A percentile compares a stretch with the other conserved stretches of the same genome.
These are phyloP conservation scores for Dactylellina leptospora DNA, from an alignment of 2,329 filamentous ascomycete genomes.

Conservation along the genomic window DNA sequence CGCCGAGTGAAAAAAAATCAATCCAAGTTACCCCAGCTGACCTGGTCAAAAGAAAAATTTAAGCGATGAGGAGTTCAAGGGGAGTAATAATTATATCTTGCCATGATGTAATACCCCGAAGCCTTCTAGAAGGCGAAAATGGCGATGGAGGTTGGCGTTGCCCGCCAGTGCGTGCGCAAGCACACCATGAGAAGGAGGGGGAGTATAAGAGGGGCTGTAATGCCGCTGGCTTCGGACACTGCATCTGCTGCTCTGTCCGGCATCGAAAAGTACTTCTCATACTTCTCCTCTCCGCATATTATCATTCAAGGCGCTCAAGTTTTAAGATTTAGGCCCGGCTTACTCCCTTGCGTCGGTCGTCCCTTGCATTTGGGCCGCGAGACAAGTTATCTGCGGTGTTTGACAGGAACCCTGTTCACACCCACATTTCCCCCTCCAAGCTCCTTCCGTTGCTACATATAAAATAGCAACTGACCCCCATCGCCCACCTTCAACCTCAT, in stretches of 20 bases:
- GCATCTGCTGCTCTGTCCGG: background rate
- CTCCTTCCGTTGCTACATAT: background rate
- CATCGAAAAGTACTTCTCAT: background rate
- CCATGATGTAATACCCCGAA: background rate
- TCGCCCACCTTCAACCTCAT: background rate
- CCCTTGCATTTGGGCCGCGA: slow-evolving; percentile 45
- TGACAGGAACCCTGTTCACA: too few relatives aligned
- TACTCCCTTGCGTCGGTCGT: slow-evolving; percentile 13
- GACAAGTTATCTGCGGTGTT: too few relatives aligned
- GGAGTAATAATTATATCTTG: slow-evolving; percentile 3
- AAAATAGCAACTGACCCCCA: background rate
- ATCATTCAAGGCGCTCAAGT: too few relatives aligned
- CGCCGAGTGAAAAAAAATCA: slow-evolving; percentile 46
- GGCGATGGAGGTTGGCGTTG: background rate
- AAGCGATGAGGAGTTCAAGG: background rate
- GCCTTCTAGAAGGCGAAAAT: background rate
- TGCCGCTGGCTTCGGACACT: too few relatives aligned
- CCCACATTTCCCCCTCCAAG: too few relatives aligned
- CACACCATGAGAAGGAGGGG: too few relatives aligned
- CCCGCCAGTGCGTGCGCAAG: too few relatives aligned
- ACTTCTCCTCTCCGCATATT: too few relatives aligned
- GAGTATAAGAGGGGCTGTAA: background rate
- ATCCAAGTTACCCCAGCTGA: slow-evolving; percentile 18
- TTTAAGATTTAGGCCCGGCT: background rate
- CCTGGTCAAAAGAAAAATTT: too few relatives aligned